These are phyloP conservation scores for Euphorbia tirucalli DNA, from an alignment of 345 rosid genomes.

Conservation along the genomic window DNA sequence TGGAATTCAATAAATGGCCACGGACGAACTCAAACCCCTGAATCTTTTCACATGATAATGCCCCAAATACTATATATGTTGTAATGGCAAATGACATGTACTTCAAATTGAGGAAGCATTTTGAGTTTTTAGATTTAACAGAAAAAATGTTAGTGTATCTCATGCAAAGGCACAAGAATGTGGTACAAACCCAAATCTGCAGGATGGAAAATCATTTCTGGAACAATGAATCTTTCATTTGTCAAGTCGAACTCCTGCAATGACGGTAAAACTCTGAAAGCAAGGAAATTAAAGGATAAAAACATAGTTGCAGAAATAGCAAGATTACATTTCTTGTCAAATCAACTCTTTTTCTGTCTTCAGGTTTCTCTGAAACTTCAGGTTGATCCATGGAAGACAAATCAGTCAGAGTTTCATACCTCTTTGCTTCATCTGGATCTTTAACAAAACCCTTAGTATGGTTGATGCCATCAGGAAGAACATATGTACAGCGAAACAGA, in stretches of 20 bases:
- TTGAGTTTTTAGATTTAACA: not conserved
- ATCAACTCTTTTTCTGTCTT: slow-evolving; percentile 58
- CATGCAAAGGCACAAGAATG: not conserved
- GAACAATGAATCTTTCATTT: slow-evolving; percentile 90
- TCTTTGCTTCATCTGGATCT: slow-evolving; percentile 57
- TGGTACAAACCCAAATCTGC: slow-evolving; percentile 72
- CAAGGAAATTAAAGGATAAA: not conserved
- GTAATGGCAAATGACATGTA: not conserved
- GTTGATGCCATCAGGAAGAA: slow-evolving; percentile 81
- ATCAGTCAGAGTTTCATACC: slow-evolving; percentile 35
- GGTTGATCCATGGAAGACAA: slow-evolving; percentile 27
- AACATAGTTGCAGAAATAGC: slow-evolving; percentile 8
- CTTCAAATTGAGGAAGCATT: not conserved
- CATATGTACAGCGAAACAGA: slow-evolving; percentile 64
- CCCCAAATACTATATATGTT: not conserved
- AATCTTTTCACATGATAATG: not conserved
- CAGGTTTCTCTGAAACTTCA: slow-evolving; percentile 34
- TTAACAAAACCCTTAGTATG: slow-evolving; percentile 83
- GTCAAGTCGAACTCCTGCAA: slow-evolving; percentile 90
- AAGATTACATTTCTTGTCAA: slow-evolving; percentile 57
- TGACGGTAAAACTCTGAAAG: slow-evolving; percentile 15
- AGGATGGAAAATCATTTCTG: slow-evolving; percentile 93
- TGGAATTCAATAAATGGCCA: not conserved
- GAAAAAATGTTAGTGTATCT: not conserved
- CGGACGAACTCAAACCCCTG: not conserved